These are phyloP conservation scores for Boletus rufocinnamomeus DNA, from an alignment of 768 basidiomycete genomes.

Conservation along the genomic window DNA sequence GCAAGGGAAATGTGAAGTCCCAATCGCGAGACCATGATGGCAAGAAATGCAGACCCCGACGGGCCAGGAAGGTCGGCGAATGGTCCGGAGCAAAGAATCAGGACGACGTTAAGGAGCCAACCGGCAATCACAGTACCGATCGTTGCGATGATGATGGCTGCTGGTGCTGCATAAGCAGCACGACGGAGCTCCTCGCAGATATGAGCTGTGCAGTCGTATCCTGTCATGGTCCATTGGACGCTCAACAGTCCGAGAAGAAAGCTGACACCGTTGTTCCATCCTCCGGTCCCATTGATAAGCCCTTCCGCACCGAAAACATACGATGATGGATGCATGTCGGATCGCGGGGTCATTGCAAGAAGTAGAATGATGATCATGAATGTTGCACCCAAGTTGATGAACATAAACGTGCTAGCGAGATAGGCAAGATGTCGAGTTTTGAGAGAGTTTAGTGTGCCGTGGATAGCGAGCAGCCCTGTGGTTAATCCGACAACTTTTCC, in stretches of 20 bases:
- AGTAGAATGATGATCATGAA: constrained; percentile 46
- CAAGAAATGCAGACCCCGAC: no score
- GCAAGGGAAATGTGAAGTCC: no score
- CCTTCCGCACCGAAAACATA: constrained; percentile 56
- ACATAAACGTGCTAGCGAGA: constrained; percentile 41
- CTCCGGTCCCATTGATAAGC: constrained; percentile 45
- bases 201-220: constrained; percentile 31
- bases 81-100: no score
- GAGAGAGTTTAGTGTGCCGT: constrained; percentile 48
- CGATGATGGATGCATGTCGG: constrained; percentile 56
- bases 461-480: constrained; percentile 41
- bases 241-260: constrained; percentile 49
- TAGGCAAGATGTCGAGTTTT: constrained; percentile 39
- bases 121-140: constrained; percentile 52
- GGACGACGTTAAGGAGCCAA: constrained; percentile 69
- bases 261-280: constrained; percentile 42
- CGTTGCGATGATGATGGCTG: constrained; percentile 46
- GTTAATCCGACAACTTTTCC: constrained; percentile 46
- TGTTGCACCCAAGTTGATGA: constrained; percentile 47
- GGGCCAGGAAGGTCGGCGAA: no score
- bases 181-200: constrained; percentile 50
- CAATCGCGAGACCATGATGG: no score
- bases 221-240: constrained; percentile 51
- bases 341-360: constrained; percentile 43
- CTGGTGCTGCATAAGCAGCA: constrained; percentile 50